Evolutionary conservation across 2,329 filamentous ascomycete species (phyloP), one percentile per base, ranked within the genome.

Genomic region (Arthroderma sp.): DNA sequence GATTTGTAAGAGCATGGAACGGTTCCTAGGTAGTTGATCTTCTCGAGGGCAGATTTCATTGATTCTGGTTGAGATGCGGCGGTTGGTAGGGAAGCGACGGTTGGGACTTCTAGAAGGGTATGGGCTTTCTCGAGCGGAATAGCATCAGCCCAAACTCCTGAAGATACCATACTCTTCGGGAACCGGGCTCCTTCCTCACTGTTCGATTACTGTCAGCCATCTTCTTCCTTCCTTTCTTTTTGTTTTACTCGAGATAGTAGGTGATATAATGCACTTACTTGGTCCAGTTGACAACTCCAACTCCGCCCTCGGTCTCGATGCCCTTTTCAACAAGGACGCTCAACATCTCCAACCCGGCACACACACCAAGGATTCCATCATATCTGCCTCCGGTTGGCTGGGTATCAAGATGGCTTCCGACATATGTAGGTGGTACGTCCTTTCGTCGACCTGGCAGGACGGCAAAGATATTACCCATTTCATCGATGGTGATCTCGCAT

Each of bases 161-260:
- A 86, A 0, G 79, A 70, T 28, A 82, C 66, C 77, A 85, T 87
- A 29, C 77, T 82, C 44, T 79, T 78, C 0, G 84, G 83, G 50
- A 89, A 89, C 0, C 84, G 74, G 1, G 84, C 84, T 2, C 84
- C 84, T 64, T 91, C 85, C 65, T 91, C 85, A 56, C 79, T 82
- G 28, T 46, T 15, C 33, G 15, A 22, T 22, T 22, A 22, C 15
- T 22, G 15, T 22, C 15, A 22, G 15, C 15, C 15, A 22, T 22
- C 15, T 22, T 22, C 15, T 22, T 22, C 15, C 15, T 22, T 22
- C 15, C 15, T 22, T 22, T 22, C 15, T 22, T 22, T 22, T 22
- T 22, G 15, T 22, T 22, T 22, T 22, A 22, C 15, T 22, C 2
- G 2, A 9, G 32, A 22, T 2, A 22, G 3, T 22, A 22, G 15